phyloP scores from a whole-genome alignment of 805 yeast species.

The Cyberlindnera mycetangii region DNA sequence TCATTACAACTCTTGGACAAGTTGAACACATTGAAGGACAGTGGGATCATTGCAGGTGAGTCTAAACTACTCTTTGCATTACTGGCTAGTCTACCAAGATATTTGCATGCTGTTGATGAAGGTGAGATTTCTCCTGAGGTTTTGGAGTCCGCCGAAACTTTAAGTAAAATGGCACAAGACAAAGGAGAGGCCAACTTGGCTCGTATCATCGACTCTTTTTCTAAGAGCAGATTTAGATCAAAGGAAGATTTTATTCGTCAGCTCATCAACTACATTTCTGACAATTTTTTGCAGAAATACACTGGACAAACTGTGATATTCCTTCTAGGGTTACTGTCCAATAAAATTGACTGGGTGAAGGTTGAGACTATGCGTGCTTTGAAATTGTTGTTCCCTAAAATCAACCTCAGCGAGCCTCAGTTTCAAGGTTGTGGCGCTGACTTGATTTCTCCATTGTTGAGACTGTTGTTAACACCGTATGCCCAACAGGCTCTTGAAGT shows the following conservation, averaged over 20 bases:
- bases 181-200: conserved; percentile 58
- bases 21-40: conserved; percentile 61
- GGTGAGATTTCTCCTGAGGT: conserved; percentile 49
- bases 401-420: conserved; percentile 73
- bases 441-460: conserved; percentile 80
- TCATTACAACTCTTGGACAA: conserved; percentile 72
- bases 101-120: conserved; percentile 72
- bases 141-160: conserved; percentile 48
- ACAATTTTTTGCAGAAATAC: conserved; percentile 67
- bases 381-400: conserved; percentile 69
- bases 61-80: conserved; percentile 69
- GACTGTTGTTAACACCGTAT: conserved; percentile 76
- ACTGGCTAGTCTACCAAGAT: conserved; percentile 78
- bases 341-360: conserved; percentile 75
- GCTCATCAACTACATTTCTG: conserved; percentile 64
- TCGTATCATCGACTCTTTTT: conserved; percentile 70
- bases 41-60: conserved; percentile 73
- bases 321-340: conserved; percentile 74
- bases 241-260: conserved; percentile 87
- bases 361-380: conserved; percentile 74
- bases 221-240: conserved; percentile 80
- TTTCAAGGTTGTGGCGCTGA: conserved; percentile 94
- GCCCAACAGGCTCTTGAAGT: conserved; percentile 90
- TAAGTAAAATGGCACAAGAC: conserved; percentile 59
- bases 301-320: conserved; percentile 75